Conservation (phyloP, 371 early-diverging fungal genomes). For the Mucor sp. region DNA sequence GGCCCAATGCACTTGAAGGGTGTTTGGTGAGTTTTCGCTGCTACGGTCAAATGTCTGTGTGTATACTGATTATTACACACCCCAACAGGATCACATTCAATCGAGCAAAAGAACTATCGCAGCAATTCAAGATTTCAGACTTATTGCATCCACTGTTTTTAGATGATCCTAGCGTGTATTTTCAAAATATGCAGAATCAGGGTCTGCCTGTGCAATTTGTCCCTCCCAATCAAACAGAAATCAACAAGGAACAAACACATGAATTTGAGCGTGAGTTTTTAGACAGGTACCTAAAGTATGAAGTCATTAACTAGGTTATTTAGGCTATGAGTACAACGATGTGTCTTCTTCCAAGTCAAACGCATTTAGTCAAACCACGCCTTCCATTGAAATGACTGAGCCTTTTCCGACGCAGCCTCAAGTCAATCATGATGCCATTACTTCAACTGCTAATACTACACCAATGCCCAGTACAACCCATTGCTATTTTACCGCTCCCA, state of each 20-base stretch:
- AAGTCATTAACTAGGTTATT: not conserved
- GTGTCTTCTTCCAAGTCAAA: not conserved
- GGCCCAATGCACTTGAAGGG: constrained; percentile 85
- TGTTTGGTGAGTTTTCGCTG: constrained; percentile 57
- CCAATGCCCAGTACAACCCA: not conserved
- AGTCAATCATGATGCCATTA: not conserved
- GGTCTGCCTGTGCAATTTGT: not conserved
- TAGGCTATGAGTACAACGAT: not conserved
- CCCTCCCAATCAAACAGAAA: not conserved
- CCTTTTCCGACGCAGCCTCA: not conserved
- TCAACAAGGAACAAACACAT: not conserved
- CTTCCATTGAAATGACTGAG: not conserved
- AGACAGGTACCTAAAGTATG: not conserved
- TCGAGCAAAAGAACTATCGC: constrained; percentile 62
- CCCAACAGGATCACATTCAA: constrained; percentile 59
- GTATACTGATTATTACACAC: not conserved
- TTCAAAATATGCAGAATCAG: not conserved
- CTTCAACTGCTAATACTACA: not conserved
- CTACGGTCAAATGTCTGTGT: not conserved
- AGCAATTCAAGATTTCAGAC: constrained; percentile 63
- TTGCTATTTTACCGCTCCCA: not conserved
- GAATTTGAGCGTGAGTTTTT: not conserved
- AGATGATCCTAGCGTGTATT: constrained; percentile 45
- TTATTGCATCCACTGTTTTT: constrained; percentile 69
- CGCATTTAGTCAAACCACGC: not conserved